A percentile compares a stretch with the other conserved stretches of the same genome.
phyloP scores from a whole-genome alignment of 306 rosid genomes.

The Fragaria vesca region DNA sequence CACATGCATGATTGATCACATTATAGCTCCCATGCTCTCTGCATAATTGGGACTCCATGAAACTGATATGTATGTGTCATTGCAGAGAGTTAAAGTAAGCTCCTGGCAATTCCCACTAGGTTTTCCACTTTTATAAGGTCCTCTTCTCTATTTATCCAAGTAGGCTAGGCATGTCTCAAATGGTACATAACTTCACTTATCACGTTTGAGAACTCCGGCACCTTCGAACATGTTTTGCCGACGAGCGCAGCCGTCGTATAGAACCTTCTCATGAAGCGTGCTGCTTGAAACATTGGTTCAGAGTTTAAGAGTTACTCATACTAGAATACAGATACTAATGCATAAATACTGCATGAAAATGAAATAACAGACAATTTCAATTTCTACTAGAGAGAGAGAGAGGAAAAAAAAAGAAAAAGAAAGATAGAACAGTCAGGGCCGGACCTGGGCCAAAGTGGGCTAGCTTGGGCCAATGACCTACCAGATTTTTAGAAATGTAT shows the following conservation, averaged over 20 bases:
- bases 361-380: no score
- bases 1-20: constrained; percentile 36
- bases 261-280: no score
- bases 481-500: no score
- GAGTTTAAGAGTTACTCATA: no score
- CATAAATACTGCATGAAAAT: no score
- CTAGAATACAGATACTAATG: no score
- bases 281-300: no score
- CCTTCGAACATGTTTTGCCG: background rate
- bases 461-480: no score
- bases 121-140: background rate
- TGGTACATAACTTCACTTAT: background rate
- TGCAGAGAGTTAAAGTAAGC: background rate
- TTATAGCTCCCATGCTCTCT: constrained; percentile 6
- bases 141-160: background rate
- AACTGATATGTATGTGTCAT: background rate
- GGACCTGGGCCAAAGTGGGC: no score
- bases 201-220: background rate
- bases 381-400: no score
- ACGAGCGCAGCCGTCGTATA: background rate
- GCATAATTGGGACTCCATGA: background rate
- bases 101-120: background rate
- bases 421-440: no score
- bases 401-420: no score
- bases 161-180: background rate